Conservation (phyloP, 768 basidiomycete genomes). For the Boletus pseudopeckii region DNA sequence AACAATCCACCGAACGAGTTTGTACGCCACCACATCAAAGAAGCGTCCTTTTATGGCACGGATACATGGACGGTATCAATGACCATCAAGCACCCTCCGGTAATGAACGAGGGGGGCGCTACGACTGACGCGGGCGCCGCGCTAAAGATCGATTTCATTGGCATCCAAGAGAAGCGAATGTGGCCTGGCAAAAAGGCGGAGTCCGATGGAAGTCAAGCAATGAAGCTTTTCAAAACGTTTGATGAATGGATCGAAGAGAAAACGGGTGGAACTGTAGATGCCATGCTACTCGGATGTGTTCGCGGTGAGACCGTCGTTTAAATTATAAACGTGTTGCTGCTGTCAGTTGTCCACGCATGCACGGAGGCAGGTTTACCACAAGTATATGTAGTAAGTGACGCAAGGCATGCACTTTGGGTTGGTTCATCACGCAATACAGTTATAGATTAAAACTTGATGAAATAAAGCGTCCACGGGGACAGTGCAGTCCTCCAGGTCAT, state of each 20-base stretch:
- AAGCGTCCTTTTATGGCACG: constrained; percentile 80
- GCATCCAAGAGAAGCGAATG: constrained; percentile 79
- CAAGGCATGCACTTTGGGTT: neutral
- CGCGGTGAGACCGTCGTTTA: constrained; percentile 53
- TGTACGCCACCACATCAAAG: constrained; percentile 86
- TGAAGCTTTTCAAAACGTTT: constrained; percentile 70
- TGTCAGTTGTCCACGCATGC: neutral
- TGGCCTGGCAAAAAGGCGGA: constrained; percentile 69
- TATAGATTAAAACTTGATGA: neutral
- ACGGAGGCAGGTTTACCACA: neutral
- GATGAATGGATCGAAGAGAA: constrained; percentile 71
- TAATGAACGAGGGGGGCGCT: neutral
- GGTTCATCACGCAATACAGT: neutral
- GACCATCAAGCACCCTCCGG: constrained; percentile 51
- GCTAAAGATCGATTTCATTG: constrained; percentile 70
- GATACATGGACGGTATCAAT: constrained; percentile 74
- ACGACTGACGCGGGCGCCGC: neutral
- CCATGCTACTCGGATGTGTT: constrained; percentile 65
- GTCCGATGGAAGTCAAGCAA: constrained; percentile 52
- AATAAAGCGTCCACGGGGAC: neutral
- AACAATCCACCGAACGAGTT: constrained; percentile 71
- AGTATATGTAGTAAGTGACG: neutral
- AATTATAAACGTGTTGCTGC: neutral
- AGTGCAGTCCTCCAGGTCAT: too few species aligned
- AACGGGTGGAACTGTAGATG: constrained; percentile 64